phyloP scores from a whole-genome alignment of 1,284 basidiomycete genomes.

The Psilocybe mexicana region DNA sequence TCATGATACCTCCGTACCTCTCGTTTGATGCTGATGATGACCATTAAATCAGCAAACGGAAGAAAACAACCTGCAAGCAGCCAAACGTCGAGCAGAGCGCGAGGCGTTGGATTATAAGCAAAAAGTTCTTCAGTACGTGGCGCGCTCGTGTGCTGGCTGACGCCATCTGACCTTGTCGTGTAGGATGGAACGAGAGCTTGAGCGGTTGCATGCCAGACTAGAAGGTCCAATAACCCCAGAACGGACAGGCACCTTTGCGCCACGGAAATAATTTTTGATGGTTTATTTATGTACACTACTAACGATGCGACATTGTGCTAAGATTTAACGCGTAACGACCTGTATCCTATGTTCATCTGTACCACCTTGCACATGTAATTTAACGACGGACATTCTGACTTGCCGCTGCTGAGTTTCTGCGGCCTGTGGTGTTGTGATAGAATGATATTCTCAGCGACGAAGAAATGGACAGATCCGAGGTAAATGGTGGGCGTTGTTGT shows the following conservation, averaged over 20 bases:
- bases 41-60: constrained; percentile 60
- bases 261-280: constrained; percentile 13
- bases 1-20: constrained; percentile 12
- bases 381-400: not conserved
- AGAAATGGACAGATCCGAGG: not conserved
- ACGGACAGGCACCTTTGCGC: constrained; percentile 14
- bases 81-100: constrained; percentile 73
- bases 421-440: not conserved
- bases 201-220: constrained; percentile 65
- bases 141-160: not conserved
- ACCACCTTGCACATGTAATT: not conserved
- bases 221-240: constrained; percentile 42
- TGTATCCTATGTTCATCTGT: not conserved
- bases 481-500: not conserved
- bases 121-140: constrained; percentile 61
- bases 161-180: constrained; percentile 3
- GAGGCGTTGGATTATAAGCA: constrained; percentile 75
- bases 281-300: constrained; percentile 12
- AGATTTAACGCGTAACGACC: constrained; percentile 1
- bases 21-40: constrained; percentile 4
- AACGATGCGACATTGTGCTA: constrained; percentile 9
- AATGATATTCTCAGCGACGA: not conserved
- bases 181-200: constrained; percentile 71
- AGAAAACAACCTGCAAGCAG: constrained; percentile 65
- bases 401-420: not conserved